phyloP scores from a whole-genome alignment of 305 asterid genomes.

The Fraxinus velutina region DNA sequence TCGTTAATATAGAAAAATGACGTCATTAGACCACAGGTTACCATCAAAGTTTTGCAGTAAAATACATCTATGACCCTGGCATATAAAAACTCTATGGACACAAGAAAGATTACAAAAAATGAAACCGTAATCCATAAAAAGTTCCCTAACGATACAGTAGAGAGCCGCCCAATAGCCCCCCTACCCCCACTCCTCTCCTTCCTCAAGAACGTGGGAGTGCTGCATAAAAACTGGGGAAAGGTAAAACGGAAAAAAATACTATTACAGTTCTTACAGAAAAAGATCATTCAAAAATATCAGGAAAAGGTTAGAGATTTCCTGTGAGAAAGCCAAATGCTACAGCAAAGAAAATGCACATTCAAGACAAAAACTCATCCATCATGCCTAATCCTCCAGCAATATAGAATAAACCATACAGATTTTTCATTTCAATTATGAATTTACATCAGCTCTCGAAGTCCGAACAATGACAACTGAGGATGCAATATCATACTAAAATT shows the following conservation, averaged over 20 bases:
- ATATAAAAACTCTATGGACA: not conserved
- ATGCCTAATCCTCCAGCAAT: not conserved
- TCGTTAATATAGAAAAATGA: not conserved
- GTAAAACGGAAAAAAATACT: not conserved
- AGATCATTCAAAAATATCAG: not conserved
- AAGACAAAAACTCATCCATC: slow-evolving; percentile 4
- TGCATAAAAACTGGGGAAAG: not conserved
- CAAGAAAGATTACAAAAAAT: not conserved
- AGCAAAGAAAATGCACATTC: not conserved
- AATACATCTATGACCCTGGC: not conserved
- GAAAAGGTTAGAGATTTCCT: not conserved
- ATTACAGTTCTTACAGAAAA: not conserved
- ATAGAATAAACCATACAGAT: not conserved
- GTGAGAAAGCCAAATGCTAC: slow-evolving; percentile 4
- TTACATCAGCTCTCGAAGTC: not conserved
- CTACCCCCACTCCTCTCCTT: not conserved
- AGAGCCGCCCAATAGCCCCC: not conserved
- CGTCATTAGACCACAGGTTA: slow-evolving; percentile 3
- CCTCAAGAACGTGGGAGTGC: not conserved
- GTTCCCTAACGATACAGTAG: too few relatives aligned
- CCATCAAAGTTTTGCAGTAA: not conserved
- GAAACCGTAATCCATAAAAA: not conserved
- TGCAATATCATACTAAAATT: not conserved
- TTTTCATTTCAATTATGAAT: not conserved
- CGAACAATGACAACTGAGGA: not conserved